Evolutionary conservation across 257 asterid genomes (phyloP), one percentile per base, ranked within the genome.

Genomic region (Ligustrum vulgare): DNA sequence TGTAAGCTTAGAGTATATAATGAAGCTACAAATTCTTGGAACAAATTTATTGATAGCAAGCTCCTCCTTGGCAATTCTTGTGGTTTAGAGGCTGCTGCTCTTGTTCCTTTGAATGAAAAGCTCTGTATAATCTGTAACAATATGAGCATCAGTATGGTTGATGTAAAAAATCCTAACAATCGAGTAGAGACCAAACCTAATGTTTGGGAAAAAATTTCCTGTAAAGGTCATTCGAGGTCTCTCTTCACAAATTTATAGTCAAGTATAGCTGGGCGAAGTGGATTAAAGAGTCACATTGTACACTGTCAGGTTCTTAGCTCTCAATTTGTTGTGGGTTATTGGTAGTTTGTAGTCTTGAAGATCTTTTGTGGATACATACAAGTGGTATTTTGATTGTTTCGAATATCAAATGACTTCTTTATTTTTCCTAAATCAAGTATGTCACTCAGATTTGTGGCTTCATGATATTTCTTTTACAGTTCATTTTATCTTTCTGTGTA

Each of bases 71-170:
- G 92, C 13, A 88, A 81, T 64, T 88, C 92, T 1, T 86, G 85
- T 20, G 87, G 89, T 34, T 80, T 88, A 3, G 90, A 86, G 77
- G 92, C 92, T 9, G 92, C 92, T 18, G 92, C 89, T 0, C 92
- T 88, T 6, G 92, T 88, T 39, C 80, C 90, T 9, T 77, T 88
- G 2, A 86, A 86, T 2, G 90, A 90, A 41, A 88, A 84, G 84
- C 92, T 88, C 15, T 88, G 92, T 64, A 88, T 88, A 75, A 86
- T 88, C 18, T 86, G 92, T 3, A 86, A 88, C 76, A 88, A 88
- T 65, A 86, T 88, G 92, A 86, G 92, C 77, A 88, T 88, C 49
- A 88, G 92, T 71, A 84, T 88, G 62, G 92, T 88, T 3, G 92
- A 88, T 70, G 89, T 88, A 9, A 74, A 80, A 33, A 75, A 79